Evolutionary conservation across 129 eudicot genomes (phyloP).

Genomic region (Dittrichia graveolens): DNA sequence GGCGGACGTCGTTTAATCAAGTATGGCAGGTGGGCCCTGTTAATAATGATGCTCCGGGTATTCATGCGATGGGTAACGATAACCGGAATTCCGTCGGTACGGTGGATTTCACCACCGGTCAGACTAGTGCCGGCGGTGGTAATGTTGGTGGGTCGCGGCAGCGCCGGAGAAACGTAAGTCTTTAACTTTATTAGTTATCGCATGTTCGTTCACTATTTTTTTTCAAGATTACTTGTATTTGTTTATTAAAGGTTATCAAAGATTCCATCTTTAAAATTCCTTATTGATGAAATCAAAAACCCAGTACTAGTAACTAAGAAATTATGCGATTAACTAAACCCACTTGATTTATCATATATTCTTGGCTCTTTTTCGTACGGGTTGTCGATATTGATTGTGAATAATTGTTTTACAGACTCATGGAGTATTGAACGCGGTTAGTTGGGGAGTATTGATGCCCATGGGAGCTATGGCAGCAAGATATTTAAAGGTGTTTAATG

Average conservation of each 20-base stretch:
- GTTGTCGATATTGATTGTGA: neutral
- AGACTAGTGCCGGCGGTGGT: slow-evolving; percentile 39
- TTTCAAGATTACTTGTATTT: neutral
- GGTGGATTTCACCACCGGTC: slow-evolving; percentile 61
- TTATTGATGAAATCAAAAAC: slow-evolving; percentile 6
- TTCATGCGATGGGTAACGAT: slow-evolving; percentile 33
- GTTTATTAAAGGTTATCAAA: neutral
- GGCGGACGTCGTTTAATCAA: slow-evolving; percentile 58
- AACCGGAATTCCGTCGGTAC: slow-evolving; percentile 43
- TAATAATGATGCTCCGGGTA: slow-evolving; percentile 29
- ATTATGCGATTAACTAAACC: slow-evolving; percentile 8
- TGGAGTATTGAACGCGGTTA: slow-evolving; percentile 47
- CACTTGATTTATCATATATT: neutral
- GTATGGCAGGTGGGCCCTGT: slow-evolving; percentile 84
- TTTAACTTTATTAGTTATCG: neutral
- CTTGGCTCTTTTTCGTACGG: slow-evolving; percentile 11
- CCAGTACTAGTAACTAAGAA: slow-evolving; percentile 1
- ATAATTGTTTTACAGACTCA: slow-evolving; percentile 30
- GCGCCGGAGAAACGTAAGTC: slow-evolving; percentile 72
- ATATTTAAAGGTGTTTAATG: slow-evolving; percentile 40
- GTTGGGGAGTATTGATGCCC: slow-evolving; percentile 57
- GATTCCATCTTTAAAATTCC: slow-evolving; percentile 6
- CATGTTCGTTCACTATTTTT: no score
- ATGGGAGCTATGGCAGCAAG: slow-evolving; percentile 48
- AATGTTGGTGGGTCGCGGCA: slow-evolving; percentile 42